A percentile compares a stretch with the other conserved stretches of the same genome.
Evolutionary conservation across 1,139 yeast genomes (phyloP).

Genomic region (Candida sp.): DNA sequence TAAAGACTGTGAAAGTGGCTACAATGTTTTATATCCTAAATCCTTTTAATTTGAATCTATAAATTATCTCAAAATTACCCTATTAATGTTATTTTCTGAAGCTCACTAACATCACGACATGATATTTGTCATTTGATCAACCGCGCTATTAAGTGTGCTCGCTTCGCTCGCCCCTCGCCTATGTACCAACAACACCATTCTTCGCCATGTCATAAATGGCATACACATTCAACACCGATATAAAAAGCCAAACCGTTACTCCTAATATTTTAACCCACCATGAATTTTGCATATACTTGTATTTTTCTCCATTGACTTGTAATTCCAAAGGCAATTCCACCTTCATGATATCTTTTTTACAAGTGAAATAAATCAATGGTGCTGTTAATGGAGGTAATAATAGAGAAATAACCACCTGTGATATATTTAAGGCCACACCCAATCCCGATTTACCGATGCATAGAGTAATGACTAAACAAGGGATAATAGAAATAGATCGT

Average conservation of each 20-base stretch:
- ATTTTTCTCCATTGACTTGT: slow-evolving; percentile 16
- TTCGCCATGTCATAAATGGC: slow-evolving; percentile 62
- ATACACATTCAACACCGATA: slow-evolving; percentile 63
- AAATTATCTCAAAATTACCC: too few species aligned
- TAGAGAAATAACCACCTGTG: slow-evolving; percentile 73
- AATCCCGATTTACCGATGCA: slow-evolving; percentile 66
- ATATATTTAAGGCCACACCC: slow-evolving; percentile 62
- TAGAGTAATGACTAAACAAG: slow-evolving; percentile 62
- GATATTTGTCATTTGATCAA: too few species aligned
- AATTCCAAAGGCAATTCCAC: slow-evolving; percentile 29
- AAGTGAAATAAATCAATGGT: slow-evolving; percentile 74
- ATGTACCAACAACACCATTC: slow-evolving; percentile 28
- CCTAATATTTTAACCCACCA: slow-evolving; percentile 54
- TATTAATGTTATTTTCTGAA: too few species aligned
- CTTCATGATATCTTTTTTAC: slow-evolving; percentile 59
- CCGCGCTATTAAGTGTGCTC: too few species aligned
- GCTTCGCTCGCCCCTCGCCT: too few species aligned
- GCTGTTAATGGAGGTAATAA: slow-evolving; percentile 73
- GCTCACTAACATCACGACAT: too few species aligned
- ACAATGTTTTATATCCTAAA: too few species aligned
- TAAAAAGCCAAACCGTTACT: slow-evolving; percentile 58
- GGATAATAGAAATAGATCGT: slow-evolving; percentile 66
- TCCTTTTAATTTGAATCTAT: too few species aligned
- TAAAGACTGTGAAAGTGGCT: too few species aligned
- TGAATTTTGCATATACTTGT: slow-evolving; percentile 54